Evolutionary conservation across 768 basidiomycete species (phyloP), one percentile per base, ranked within the genome.

Genomic region (Filobasidium wieringae): DNA sequence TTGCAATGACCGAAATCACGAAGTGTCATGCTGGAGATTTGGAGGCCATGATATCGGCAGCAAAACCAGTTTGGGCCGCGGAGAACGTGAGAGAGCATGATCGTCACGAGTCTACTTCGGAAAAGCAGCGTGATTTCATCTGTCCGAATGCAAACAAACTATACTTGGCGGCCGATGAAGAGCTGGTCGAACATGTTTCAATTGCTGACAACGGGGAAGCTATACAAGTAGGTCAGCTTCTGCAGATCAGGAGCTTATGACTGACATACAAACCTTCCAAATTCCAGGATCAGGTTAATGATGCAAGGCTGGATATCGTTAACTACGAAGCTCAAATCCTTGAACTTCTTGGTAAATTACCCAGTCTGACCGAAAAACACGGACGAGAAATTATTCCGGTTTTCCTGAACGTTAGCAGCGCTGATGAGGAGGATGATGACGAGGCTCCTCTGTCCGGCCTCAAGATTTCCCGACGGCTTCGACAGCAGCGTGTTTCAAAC

Each of bases 281-380:
- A 1, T 7, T 29, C 0, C 55, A 78, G 77, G 52, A 62, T 9
- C 78, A 78, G 60, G 63, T 74, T 27, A 65, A 72, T 5, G 60
- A 65, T 11, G 76, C 77, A 34, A 80, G 87, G 14, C 82, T 96
- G 36, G 89, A 95, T 64, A 71, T 77, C 0, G 75, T 75, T 40
- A 82, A 82, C 24, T 97, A 90, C 72, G 89, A 93, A 70, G 74
- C 78, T 9, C 89, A 95, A 70, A 77, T 97, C 2, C 79, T 97
- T 14, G 72, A 77, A 8, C 76, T 84, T 0, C 77, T 96, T 14
- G 79, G 80, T n/a, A 80, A 84, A 65, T 81, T 82, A 58, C 76
- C 84, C 0, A 77, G 80, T 1, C 73, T 95, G 11, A 86, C 84
- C 0, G 89, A 96, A 72, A 87, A 84, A 70, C 85, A 93, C 72